Percentiles rank a stretch among this genome's conserved stretches.
phyloP scores from a whole-genome alignment of 331 rosid species.

The Quercus lobata region DNA sequence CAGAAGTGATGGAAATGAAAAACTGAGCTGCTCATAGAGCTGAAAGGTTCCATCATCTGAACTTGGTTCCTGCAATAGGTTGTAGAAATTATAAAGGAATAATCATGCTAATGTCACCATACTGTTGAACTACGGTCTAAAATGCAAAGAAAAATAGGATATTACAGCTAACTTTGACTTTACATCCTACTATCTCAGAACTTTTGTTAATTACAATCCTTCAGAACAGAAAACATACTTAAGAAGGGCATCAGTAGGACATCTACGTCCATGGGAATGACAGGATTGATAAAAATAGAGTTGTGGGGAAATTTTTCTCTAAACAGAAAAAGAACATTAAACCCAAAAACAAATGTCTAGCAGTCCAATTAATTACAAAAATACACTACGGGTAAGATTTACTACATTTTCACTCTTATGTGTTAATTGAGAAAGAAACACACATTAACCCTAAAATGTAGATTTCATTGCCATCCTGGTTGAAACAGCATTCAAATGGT shows the following conservation, averaged over 20 bases:
- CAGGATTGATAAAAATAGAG: too few species aligned
- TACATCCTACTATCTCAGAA: background rate
- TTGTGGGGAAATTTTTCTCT: too few species aligned
- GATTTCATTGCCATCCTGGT: background rate
- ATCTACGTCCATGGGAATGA: too few species aligned
- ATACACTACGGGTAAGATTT: background rate
- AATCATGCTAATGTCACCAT: background rate
- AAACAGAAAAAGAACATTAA: too few species aligned
- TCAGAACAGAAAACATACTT: background rate
- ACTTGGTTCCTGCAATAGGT: conserved; percentile 48
- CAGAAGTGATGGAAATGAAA: conserved; percentile 70
- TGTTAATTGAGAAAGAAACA: background rate
- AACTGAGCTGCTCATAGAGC: conserved; percentile 77
- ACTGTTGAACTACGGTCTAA: background rate
- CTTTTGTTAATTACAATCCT: background rate
- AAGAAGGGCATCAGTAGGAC: background rate
- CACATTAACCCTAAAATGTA: background rate
- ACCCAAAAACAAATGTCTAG: too few species aligned
- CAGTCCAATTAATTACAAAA: background rate
- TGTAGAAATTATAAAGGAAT: background rate
- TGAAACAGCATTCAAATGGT: background rate
- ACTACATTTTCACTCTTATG: background rate
- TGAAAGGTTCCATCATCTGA: conserved; percentile 48
- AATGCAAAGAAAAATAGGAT: background rate
- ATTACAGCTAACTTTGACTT: background rate